Evolutionary conservation across 208 protist species (phyloP).

Genomic region (Crithidia thermophila): DNA sequence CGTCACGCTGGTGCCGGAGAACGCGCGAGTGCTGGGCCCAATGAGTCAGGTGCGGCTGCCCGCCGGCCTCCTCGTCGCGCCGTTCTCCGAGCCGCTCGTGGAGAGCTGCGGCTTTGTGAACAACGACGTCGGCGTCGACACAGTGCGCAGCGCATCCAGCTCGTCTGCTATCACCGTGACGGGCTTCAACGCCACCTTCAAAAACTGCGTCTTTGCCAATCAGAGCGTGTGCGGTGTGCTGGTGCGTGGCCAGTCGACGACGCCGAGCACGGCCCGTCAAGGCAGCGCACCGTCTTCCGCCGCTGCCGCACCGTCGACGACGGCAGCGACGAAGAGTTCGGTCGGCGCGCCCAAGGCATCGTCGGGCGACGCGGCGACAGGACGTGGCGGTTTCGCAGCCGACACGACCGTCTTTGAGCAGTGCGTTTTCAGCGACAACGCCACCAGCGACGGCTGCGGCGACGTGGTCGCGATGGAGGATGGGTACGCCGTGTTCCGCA

Average conservation of each 20-base stretch:
- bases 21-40: constrained; percentile 36
- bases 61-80: constrained; percentile 54
- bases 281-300: background rate
- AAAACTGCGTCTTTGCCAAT: constrained; percentile 36
- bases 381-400: background rate
- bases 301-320: background rate
- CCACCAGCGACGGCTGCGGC: constrained; percentile 35
- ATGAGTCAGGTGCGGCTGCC: constrained; percentile 37
- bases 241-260: constrained; percentile 40
- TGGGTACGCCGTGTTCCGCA: constrained; percentile 58
- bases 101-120: constrained; percentile 58
- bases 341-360: too few relatives aligned
- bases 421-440: constrained; percentile 71
- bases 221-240: constrained; percentile 55
- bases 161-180: constrained; percentile 7
- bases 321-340: background rate
- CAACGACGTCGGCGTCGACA: constrained; percentile 83
- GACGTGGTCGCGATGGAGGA: constrained; percentile 64
- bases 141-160: constrained; percentile 35
- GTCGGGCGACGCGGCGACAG: too few relatives aligned
- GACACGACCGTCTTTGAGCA: constrained; percentile 46
- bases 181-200: constrained; percentile 24
- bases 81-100: constrained; percentile 38
- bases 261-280: background rate
- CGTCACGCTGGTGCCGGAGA: constrained; percentile 43